These are phyloP conservation scores for Rhizoclosmatium sp. DNA, from an alignment of 192 early-diverging fungal genomes.

Conservation along the genomic window DNA sequence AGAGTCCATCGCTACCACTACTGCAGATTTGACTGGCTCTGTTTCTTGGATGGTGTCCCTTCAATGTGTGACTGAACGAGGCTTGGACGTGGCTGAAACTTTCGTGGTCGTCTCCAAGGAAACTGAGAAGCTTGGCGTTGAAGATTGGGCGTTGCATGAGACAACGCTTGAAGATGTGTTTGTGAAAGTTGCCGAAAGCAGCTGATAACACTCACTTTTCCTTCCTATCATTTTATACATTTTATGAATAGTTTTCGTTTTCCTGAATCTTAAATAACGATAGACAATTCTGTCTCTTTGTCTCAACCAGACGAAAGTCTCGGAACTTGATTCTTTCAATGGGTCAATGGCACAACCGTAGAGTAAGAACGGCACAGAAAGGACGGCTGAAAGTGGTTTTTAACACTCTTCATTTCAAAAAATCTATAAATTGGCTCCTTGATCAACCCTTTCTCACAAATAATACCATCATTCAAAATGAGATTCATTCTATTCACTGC, in stretches of 20 bases:
- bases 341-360: not conserved
- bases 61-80: slow-evolving; percentile 12
- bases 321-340: no score
- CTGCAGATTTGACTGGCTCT: slow-evolving; percentile 1
- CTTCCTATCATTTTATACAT: no score
- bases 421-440: not conserved
- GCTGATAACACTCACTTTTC: not conserved
- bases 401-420: not conserved
- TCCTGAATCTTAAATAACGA: no score
- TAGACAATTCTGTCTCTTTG: no score
- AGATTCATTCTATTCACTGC: not conserved
- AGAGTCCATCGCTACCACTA: not conserved
- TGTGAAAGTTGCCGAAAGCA: slow-evolving; percentile 48
- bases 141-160: slow-evolving; percentile 75
- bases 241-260: no score
- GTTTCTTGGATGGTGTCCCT: slow-evolving; percentile 44
- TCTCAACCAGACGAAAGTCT: no score
- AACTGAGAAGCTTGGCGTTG: slow-evolving; percentile 20
- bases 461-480: not conserved
- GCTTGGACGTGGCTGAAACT: slow-evolving; percentile 33
- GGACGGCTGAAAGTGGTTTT: not conserved
- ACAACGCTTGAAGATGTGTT: slow-evolving; percentile 80
- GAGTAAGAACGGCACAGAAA: not conserved
- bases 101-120: slow-evolving; percentile 36
- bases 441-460: not conserved